These are phyloP conservation scores for Stropharia rugosoannulata DNA, from an alignment of 768 basidiomycete genomes.

Conservation along the genomic window DNA sequence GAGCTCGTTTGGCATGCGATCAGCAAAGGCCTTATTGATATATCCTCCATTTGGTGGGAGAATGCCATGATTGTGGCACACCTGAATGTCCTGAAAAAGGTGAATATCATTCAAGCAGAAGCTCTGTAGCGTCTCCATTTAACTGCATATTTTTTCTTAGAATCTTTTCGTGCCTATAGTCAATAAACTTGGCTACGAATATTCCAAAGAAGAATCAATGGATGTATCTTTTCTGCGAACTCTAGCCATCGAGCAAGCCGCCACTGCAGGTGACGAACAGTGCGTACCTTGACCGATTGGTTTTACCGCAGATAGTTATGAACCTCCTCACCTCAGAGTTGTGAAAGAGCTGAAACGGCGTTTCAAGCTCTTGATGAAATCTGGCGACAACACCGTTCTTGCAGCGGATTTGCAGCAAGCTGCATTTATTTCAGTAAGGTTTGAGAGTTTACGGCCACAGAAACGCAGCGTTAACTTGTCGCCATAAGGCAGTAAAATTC, in stretches of 20 bases:
- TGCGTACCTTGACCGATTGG: slow-evolving; percentile 8
- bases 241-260: slow-evolving; percentile 59
- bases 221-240: slow-evolving; percentile 76
- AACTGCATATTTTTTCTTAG: slow-evolving; percentile 34
- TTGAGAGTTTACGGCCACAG: background rate
- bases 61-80: slow-evolving; percentile 49
- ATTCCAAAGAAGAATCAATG: slow-evolving; percentile 58
- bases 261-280: slow-evolving; percentile 27
- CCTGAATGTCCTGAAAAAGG: slow-evolving; percentile 61
- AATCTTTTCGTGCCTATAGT: slow-evolving; percentile 73
- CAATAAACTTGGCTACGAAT: slow-evolving; percentile 77
- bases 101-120: slow-evolving; percentile 26
- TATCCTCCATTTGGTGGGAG: slow-evolving; percentile 85
- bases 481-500: background rate
- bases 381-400: background rate
- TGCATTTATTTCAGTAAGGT: background rate
- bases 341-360: background rate
- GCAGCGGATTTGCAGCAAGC: background rate
- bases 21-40: slow-evolving; percentile 46
- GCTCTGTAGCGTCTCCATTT: background rate
- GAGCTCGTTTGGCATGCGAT: slow-evolving; percentile 85
- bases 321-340: background rate
- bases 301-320: too few relatives aligned
- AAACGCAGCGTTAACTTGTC: background rate
- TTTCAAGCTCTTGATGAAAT: background rate